phyloP scores from a whole-genome alignment of 1,284 basidiomycete species.

The Puccinia coronata region DNA sequence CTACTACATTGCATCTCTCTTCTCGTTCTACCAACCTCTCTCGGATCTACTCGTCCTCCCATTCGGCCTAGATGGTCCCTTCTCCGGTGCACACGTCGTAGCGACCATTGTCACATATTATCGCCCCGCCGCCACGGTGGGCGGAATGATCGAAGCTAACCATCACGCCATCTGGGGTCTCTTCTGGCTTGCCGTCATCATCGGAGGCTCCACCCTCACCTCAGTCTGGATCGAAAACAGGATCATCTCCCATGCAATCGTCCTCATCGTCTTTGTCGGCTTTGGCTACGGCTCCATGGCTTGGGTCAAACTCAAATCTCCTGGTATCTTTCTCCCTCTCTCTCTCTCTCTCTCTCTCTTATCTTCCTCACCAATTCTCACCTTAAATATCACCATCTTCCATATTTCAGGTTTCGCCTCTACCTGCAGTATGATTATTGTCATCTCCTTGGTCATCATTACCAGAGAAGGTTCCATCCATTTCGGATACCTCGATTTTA shows the following conservation, averaged over 20 bases:
- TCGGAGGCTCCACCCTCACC: constrained; percentile 44
- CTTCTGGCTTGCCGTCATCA: constrained; percentile 44
- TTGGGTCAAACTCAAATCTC: constrained; percentile 49
- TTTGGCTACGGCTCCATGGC: constrained; percentile 42
- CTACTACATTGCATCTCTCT: constrained; percentile 84
- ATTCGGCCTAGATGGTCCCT: constrained; percentile 55
- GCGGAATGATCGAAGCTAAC: constrained; percentile 48
- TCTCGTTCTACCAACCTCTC: constrained; percentile 76
- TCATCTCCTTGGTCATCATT: constrained; percentile 48
- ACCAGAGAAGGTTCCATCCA: constrained; percentile 47
- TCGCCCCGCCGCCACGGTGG: constrained; percentile 45
- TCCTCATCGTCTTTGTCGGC: constrained; percentile 47
- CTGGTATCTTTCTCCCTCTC: background rate
- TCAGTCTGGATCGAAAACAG: constrained; percentile 37
- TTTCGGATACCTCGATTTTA: constrained; percentile 47
- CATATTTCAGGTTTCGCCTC: constrained; percentile 33
- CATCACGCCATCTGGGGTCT: constrained; percentile 47
- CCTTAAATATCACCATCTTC: constrained; percentile 62
- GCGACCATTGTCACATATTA: constrained; percentile 50
- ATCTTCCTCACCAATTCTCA: constrained; percentile 75
- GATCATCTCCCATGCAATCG: constrained; percentile 42
- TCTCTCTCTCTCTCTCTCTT: constrained; percentile 72
- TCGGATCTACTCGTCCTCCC: constrained; percentile 55
- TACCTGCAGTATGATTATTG: constrained; percentile 46
- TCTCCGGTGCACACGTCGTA: constrained; percentile 55